These are phyloP conservation scores for Mortierella sp. DNA, from an alignment of 371 early-diverging fungal genomes.

Conservation along the genomic window DNA sequence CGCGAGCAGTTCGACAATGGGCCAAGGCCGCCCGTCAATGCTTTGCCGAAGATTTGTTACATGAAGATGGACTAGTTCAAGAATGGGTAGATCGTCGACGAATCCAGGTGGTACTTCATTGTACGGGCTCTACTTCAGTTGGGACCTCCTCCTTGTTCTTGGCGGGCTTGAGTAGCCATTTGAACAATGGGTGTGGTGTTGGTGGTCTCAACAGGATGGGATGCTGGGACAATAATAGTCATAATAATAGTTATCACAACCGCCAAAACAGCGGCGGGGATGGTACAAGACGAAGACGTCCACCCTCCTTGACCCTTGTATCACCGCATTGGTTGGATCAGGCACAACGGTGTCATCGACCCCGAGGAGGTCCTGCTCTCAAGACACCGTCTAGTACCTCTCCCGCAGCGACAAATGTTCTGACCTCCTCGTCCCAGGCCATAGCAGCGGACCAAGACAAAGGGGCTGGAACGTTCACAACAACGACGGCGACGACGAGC, in stretches of 20 bases:
- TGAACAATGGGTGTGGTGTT: too few relatives aligned
- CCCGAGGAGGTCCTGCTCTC: too few relatives aligned
- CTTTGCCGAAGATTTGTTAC: slow-evolving; percentile 40
- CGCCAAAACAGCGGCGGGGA: too few relatives aligned
- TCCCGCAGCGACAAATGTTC: background rate
- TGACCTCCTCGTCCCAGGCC: background rate
- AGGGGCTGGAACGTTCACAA: background rate
- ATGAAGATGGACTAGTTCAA: slow-evolving; percentile 37
- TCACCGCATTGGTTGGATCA: too few relatives aligned
- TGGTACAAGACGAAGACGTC: background rate
- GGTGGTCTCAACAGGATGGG: too few relatives aligned
- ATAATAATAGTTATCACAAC: too few relatives aligned
- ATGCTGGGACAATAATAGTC: too few relatives aligned
- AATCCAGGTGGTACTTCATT: slow-evolving; percentile 32
- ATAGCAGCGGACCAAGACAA: background rate
- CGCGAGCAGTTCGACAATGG: slow-evolving; percentile 44
- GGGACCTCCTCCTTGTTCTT: too few relatives aligned
- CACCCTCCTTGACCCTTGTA: background rate
- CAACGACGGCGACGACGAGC: background rate
- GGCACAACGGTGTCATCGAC: too few relatives aligned
- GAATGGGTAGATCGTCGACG: slow-evolving; percentile 45
- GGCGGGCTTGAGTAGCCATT: too few relatives aligned
- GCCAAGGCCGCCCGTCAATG: slow-evolving; percentile 30
- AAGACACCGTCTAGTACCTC: too few relatives aligned
- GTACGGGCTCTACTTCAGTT: too few relatives aligned